Evolutionary conservation across 768 basidiomycete genomes (phyloP).

Genomic region (Leucocoprinus sp.): DNA sequence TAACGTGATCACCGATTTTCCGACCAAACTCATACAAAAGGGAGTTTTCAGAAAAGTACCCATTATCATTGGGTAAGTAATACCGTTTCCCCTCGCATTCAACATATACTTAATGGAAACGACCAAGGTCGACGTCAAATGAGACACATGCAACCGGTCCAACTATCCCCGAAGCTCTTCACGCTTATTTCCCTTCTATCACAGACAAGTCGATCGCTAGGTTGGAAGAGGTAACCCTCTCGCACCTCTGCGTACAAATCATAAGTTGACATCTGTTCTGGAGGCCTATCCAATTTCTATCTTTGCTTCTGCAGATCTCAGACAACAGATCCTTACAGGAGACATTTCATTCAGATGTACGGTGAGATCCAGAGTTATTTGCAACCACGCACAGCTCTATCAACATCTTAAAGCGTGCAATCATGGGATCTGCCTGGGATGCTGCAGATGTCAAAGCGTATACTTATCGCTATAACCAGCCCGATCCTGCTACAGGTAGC

Average conservation of each 20-base stretch:
- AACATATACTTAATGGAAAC: neutral
- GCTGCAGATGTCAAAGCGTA: conserved; percentile 28
- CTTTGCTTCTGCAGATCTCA: conserved; percentile 34
- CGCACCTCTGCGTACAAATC: neutral
- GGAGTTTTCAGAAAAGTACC: conserved; percentile 45
- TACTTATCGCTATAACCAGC: conserved; percentile 55
- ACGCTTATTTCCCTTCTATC: conserved; percentile 37
- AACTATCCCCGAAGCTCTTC: conserved; percentile 29
- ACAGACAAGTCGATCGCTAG: conserved; percentile 28
- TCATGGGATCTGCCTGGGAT: conserved; percentile 36
- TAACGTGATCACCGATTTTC: conserved; percentile 39
- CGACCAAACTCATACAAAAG: conserved; percentile 34
- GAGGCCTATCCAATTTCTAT: conserved; percentile 35
- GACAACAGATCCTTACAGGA: conserved; percentile 38
- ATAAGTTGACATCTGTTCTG: neutral
- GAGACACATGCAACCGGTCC: conserved; percentile 42
- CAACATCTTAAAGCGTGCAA: conserved; percentile 27
- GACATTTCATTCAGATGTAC: conserved; percentile 45
- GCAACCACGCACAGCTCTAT: neutral
- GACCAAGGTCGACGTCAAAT: conserved; percentile 43
- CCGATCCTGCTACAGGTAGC: conserved; percentile 33
- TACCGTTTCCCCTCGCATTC: neutral
- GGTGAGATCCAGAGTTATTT: conserved; percentile 25
- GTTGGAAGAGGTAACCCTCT: conserved; percentile 23
- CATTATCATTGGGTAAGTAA: conserved; percentile 47